Evolutionary conservation across 768 basidiomycete genomes (phyloP).

Genomic region (Tephrocybe sp.): DNA sequence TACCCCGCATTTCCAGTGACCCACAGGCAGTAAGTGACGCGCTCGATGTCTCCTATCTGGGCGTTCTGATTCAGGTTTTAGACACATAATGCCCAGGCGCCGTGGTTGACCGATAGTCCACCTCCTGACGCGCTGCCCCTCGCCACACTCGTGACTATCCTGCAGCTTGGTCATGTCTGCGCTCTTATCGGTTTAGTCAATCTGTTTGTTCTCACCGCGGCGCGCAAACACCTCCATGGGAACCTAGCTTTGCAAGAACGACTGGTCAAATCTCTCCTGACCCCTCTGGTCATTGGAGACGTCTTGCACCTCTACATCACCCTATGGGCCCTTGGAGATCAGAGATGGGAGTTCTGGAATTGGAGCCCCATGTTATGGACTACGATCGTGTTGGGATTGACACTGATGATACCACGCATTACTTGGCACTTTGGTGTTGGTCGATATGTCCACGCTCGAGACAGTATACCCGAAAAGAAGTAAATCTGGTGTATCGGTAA

Average conservation of each 20-base stretch:
- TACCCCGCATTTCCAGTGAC: constrained; percentile 37
- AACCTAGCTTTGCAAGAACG: constrained; percentile 71
- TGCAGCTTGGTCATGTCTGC: constrained; percentile 78
- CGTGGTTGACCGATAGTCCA: constrained; percentile 52
- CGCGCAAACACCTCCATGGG: constrained; percentile 54
- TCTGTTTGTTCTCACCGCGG: constrained; percentile 59
- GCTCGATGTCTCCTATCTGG: constrained; percentile 1
- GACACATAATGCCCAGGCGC: constrained; percentile 75
- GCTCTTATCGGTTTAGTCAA: constrained; percentile 72
- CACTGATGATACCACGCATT: constrained; percentile 64
- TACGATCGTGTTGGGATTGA: constrained; percentile 60
- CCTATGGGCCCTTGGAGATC: constrained; percentile 73
- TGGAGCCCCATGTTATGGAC: constrained; percentile 74
- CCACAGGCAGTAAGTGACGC: constrained; percentile 53
- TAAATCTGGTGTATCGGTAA: constrained; percentile 6
- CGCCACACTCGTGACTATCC: constrained; percentile 66
- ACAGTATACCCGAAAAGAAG: constrained; percentile 34
- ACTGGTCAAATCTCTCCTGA: constrained; percentile 59
- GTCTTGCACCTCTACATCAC: constrained; percentile 64
- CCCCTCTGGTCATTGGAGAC: constrained; percentile 70
- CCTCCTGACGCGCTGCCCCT: constrained; percentile 51
- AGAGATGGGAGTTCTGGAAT: constrained; percentile 53
- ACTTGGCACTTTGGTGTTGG: constrained; percentile 77
- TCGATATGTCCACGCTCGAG: constrained; percentile 66
- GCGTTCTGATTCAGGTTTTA: constrained; percentile 24